A percentile compares a stretch with the other conserved stretches of the same genome.
phyloP scores from a whole-genome alignment of 1,284 basidiomycete species.

The Moesziomyces sp. region DNA sequence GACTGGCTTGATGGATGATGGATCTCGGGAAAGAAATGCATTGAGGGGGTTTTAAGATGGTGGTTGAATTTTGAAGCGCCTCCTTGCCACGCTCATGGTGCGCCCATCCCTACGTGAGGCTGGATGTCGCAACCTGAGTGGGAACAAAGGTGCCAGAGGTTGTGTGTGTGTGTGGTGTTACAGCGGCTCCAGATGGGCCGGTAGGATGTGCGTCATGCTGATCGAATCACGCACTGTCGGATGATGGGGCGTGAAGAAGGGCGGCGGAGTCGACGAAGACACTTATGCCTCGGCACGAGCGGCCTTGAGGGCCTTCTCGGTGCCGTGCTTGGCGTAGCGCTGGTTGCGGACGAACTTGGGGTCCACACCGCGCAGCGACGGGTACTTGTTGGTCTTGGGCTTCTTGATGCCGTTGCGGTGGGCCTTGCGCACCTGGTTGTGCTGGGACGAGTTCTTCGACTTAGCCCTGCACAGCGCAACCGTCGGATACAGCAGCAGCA shows the following conservation, averaged over 20 bases:
- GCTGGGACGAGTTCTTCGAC: conserved; percentile 66
- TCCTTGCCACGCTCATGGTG: background rate
- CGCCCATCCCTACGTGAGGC: too few species aligned
- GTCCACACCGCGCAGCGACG: conserved; percentile 89
- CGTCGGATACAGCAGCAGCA: background rate
- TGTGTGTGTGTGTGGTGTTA: conserved; percentile 20
- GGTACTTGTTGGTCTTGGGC: conserved; percentile 77
- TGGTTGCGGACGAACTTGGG: conserved; percentile 91
- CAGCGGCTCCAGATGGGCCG: background rate
- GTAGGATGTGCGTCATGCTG: background rate
- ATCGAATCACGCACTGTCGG: background rate
- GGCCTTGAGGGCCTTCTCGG: conserved; percentile 73
- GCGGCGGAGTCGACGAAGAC: background rate
- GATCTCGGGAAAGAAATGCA: conserved; percentile 16
- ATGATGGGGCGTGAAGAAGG: background rate
- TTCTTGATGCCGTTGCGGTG: conserved; percentile 82
- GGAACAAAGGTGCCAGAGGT: background rate
- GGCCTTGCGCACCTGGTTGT: conserved; percentile 78
- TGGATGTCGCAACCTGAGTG: background rate
- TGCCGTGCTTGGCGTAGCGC: conserved; percentile 79
- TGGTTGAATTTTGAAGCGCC: background rate
- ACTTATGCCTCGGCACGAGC: conserved; percentile 48
- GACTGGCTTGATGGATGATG: background rate
- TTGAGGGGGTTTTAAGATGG: background rate
- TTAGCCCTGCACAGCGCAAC: conserved; percentile 51